phyloP scores from a whole-genome alignment of 805 yeast species.

The Trichomonascus vanleenenianus region DNA sequence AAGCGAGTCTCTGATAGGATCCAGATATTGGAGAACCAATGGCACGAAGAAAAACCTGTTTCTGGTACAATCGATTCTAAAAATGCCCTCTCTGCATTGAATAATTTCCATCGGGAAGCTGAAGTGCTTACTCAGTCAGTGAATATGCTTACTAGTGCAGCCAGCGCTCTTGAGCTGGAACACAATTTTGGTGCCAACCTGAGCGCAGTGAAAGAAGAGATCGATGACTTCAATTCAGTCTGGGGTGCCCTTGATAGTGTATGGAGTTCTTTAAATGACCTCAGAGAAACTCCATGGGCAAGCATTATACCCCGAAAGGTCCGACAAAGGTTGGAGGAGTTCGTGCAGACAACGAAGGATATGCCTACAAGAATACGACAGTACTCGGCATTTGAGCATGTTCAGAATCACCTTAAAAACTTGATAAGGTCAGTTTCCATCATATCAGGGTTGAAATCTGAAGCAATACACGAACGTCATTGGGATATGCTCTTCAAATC shows the following conservation, averaged over 20 bases:
- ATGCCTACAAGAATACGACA: constrained; percentile 56
- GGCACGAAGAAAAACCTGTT: constrained; percentile 36
- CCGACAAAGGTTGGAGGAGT: constrained; percentile 40
- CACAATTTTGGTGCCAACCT: constrained; percentile 27
- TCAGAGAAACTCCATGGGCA: constrained; percentile 43
- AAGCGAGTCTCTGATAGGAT: constrained; percentile 30
- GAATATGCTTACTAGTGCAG: constrained; percentile 28
- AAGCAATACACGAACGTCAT: constrained; percentile 55
- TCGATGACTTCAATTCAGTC: constrained; percentile 48
- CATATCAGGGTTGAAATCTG: constrained; percentile 44
- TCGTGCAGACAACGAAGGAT: constrained; percentile 38
- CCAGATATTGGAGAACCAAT: constrained; percentile 30
- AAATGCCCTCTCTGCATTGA: constrained; percentile 21
- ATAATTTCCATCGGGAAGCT: constrained; percentile 22
- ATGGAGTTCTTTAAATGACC: constrained; percentile 38
- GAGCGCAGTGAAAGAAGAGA: constrained; percentile 36
- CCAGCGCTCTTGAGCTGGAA: constrained; percentile 29
- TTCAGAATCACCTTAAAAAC: constrained; percentile 40
- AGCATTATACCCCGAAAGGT: constrained; percentile 38
- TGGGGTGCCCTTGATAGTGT: constrained; percentile 56
- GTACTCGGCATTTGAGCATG: constrained; percentile 57
- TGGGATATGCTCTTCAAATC: constrained; percentile 44
- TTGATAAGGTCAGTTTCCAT: constrained; percentile 33
- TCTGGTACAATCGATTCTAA: constrained; percentile 24
- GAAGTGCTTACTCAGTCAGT: constrained; percentile 11